Evolutionary conservation across 495 filamentous ascomycete species (phyloP).

Genomic region (Xylaria castorea): DNA sequence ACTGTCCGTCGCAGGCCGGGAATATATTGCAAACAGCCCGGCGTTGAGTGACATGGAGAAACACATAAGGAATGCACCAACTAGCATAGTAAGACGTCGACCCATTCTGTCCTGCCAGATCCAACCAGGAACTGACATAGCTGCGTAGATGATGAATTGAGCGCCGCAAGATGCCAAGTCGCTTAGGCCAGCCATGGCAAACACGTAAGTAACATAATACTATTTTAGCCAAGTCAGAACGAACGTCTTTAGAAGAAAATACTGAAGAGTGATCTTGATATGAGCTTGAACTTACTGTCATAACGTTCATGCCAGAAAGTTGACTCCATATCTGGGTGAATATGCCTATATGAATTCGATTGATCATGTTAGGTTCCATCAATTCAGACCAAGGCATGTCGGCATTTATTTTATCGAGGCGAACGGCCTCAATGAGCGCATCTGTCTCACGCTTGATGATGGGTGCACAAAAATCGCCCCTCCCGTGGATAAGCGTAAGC

Average conservation of each 20-base stretch:
- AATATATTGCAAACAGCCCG: constrained; percentile 64
- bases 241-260: background rate
- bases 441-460: constrained; percentile 70
- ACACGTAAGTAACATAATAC: constrained; percentile 69
- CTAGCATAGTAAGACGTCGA: constrained; percentile 66
- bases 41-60: constrained; percentile 73
- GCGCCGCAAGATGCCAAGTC: constrained; percentile 73
- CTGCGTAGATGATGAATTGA: constrained; percentile 75
- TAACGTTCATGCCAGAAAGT: constrained; percentile 84
- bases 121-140: constrained; percentile 62
- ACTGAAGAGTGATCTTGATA: background rate
- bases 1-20: constrained; percentile 46
- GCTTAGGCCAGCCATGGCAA: constrained; percentile 72
- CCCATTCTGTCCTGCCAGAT: constrained; percentile 66
- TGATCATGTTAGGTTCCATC: constrained; percentile 73
- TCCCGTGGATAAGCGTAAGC: constrained; percentile 69
- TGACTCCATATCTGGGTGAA: constrained; percentile 88
- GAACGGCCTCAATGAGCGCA: constrained; percentile 73
- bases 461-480: constrained; percentile 66
- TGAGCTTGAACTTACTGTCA: constrained; percentile 62
- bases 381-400: constrained; percentile 74
- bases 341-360: constrained; percentile 74
- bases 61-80: constrained; percentile 72
- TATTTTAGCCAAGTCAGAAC: constrained; percentile 27
- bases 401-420: constrained; percentile 67